Evolutionary conservation across 768 basidiomycete species (phyloP), one percentile per base, ranked within the genome.

Genomic region (Trametes maxima): DNA sequence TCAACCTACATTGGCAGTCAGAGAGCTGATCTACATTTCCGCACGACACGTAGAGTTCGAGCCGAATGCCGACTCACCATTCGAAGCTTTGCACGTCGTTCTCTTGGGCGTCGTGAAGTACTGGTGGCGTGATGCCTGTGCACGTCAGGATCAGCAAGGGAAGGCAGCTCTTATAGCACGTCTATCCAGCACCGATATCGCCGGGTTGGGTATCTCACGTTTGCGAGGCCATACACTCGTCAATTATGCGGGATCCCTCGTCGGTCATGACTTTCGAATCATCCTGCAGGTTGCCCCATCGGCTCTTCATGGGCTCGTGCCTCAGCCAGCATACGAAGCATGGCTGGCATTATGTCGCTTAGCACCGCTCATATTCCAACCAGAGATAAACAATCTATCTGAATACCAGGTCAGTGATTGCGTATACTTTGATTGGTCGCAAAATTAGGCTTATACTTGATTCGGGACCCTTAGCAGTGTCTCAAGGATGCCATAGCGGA

Each of bases 21-120:
- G n/a, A n/a, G n/a, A n/a, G n/a, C n/a, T n/a, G n/a, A n/a, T n/a
- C n/a, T n/a, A n/a, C n/a, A n/a, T n/a, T n/a, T n/a, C n/a, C n/a
- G n/a, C n/a, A n/a, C n/a, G n/a, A n/a, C 22, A 42, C 50, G 14
- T 54, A 80, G 79, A 70, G 6, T 62, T 81, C 1, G 75, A 82
- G 62, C 74, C 79, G 1, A 74, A 80, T 57, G 45, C 35, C 4
- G 79, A 80, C 61, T 78, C 79, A 1, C 78, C 79, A 2, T 75
- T 79, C 0, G 77, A 81, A 59, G 77, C 79, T 24, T 67, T 81
- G 0, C 80, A 81, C 60, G 74, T 76, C 3, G 65, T 80, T 24
- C 68, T 81, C 0, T 73, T 80, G 1, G 78, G 80, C 0, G 73
- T 80, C 65, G 74, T 81, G 37, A 81, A 82, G 49, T 82, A 82